Evolutionary conservation across 1,284 basidiomycete species (phyloP), one percentile per base, ranked within the genome.

Genomic region (Irpex sp.): DNA sequence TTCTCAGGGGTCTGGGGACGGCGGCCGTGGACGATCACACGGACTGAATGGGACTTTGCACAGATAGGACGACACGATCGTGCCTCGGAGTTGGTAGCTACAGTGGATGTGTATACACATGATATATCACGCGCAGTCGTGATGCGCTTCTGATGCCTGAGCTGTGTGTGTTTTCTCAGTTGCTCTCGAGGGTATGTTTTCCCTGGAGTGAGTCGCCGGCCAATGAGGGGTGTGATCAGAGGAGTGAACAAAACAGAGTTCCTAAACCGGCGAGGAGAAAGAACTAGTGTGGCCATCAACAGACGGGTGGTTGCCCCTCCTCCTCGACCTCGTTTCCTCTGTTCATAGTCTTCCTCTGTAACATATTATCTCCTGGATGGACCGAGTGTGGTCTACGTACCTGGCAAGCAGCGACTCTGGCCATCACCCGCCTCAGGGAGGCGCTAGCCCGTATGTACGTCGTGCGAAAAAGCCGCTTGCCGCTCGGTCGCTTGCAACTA

Each of bases 371-470:
- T 19, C 60, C 9, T 35, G 58, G 63, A 83, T 83, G 81, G 80
- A 83, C 68, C 76, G 81, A 39, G 73, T 80, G 63, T 83, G 82
- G 82, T 82, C 81, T 39, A 79, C 77, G 6, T 83, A 83, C 68
- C 78, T 83, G 9, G 79, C 66, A 11, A 47, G 37, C 9, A 50
- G 53, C 26, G 59, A 49, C 54, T 62, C 63, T 35, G 60, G 65
- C 21, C 63, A 66, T 58, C 64, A 65, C 21, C 60, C 26, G 26
- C 26, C 26, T 26, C 26, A 61, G 26, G 61, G 51, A 19, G 60
- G 64, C 50, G 58, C 66, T 43, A 11, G 11, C 35, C 51, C 65
- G 59, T 67, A 59, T 65, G 70, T 72, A 65, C 68, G 71, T 26
- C 26, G 26, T 72, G 68, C 66, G 69, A 70, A 68, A 61, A 39